Evolutionary conservation across 495 filamentous ascomycete genomes (phyloP).

Genomic region (Xylaria longipes): DNA sequence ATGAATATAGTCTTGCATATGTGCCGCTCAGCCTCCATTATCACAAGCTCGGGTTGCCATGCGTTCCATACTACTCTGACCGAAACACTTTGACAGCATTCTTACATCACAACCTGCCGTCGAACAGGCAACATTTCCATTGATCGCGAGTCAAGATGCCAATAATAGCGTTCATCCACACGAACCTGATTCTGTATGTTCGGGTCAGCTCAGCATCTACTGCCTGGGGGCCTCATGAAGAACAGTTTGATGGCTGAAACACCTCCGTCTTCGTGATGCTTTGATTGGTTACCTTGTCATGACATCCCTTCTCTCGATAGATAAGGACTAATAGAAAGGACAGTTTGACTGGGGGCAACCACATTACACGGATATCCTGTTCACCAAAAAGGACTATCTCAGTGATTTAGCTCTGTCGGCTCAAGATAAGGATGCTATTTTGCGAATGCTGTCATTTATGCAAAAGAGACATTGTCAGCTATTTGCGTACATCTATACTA

Average conservation of each 20-base stretch:
- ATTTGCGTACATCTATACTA: background rate
- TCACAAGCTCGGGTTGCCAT: background rate
- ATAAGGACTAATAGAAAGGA: background rate
- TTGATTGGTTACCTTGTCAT: slow-evolving; percentile 12
- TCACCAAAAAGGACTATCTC: background rate
- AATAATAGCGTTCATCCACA: background rate
- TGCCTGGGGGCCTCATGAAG: background rate
- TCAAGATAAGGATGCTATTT: background rate
- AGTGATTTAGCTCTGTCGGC: background rate
- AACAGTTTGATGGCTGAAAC: slow-evolving; percentile 6
- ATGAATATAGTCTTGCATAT: slow-evolving; percentile 10
- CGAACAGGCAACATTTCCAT: background rate
- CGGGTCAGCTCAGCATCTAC: background rate
- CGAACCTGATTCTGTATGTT: background rate
- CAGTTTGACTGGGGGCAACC: background rate
- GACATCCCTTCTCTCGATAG: background rate
- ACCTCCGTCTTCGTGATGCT: background rate
- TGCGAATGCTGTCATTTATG: background rate
- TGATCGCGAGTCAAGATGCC: background rate
- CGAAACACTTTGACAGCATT: background rate
- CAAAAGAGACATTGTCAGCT: too few species aligned
- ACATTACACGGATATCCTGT: background rate
- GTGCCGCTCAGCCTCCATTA: slow-evolving; percentile 1
- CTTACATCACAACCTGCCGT: background rate
- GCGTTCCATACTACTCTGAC: slow-evolving; percentile 11